A percentile compares a stretch with the other conserved stretches of the same genome.
These are phyloP conservation scores for Pseudoturritis turrita DNA, from an alignment of 345 rosid species.

Conservation along the genomic window DNA sequence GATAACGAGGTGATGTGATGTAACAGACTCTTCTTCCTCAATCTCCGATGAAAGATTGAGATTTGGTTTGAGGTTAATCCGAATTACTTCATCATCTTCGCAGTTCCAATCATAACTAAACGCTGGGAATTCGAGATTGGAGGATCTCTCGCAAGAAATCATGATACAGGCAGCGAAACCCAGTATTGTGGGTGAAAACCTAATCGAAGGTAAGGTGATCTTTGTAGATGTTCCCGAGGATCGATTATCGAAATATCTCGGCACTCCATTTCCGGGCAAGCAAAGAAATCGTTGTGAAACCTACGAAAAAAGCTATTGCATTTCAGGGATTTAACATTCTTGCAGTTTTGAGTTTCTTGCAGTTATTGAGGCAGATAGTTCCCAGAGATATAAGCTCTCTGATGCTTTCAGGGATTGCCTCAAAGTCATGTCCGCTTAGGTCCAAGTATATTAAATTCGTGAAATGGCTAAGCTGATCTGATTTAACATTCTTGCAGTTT, in stretches of 20 bases:
- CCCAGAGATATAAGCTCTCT: not conserved
- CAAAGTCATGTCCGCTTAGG: not conserved
- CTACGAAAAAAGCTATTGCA: no score
- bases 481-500: not conserved
- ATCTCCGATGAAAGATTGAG: not conserved
- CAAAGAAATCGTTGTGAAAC: not conserved
- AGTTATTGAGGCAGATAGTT: conserved; percentile 14
- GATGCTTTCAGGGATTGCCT: not conserved
- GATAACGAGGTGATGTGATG: not conserved
- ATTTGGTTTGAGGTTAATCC: conserved; percentile 6
- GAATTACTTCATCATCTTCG: not conserved
- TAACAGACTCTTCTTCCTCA: not conserved
- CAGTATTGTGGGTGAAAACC: not conserved
- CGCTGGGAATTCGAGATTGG: not conserved
- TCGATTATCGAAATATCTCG: not conserved
- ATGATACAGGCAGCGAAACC: not conserved
- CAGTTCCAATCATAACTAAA: conserved; percentile 2
- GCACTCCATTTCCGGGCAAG: not conserved
- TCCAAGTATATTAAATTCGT: not conserved
- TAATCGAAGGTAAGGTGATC: not conserved
- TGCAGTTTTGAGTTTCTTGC: conserved; percentile 20
- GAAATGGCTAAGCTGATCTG: not conserved
- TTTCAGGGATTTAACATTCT: no score
- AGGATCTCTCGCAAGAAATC: not conserved
- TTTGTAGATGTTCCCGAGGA: not conserved